These are phyloP conservation scores for Cyclocybe cylindracea DNA, from an alignment of 768 basidiomycete genomes.

Conservation along the genomic window DNA sequence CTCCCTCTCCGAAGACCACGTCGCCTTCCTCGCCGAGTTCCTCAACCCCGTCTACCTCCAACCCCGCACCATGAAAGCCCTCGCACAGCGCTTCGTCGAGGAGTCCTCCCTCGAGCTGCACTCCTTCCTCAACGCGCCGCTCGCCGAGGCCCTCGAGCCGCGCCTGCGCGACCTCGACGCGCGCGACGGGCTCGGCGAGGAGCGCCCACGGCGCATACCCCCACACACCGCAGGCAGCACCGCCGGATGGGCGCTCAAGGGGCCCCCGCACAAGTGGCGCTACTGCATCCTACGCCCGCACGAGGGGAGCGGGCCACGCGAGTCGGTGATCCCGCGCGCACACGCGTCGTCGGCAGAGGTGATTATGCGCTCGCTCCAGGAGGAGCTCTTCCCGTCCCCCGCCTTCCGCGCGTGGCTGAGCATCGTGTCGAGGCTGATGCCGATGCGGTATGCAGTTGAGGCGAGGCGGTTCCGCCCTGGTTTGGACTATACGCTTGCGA, in stretches of 20 bases:
- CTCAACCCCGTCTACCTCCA: slow-evolving; percentile 92
- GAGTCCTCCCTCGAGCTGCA: slow-evolving; percentile 90
- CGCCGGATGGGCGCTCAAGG: slow-evolving; percentile 68
- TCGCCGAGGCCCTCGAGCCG: slow-evolving; percentile 67
- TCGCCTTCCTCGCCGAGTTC: slow-evolving; percentile 78
- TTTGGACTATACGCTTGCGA: slow-evolving; percentile 93
- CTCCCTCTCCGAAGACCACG: slow-evolving; percentile 57
- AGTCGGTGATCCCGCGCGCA: slow-evolving; percentile 52
- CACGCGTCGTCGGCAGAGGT: slow-evolving; percentile 54
- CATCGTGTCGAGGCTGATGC: slow-evolving; percentile 69
- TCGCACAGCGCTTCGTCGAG: slow-evolving; percentile 78
- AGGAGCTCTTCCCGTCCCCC: slow-evolving; percentile 72
- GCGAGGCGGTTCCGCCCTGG: slow-evolving; percentile 90
- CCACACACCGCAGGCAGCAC: slow-evolving; percentile 65
- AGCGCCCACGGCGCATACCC: slow-evolving; percentile 58
- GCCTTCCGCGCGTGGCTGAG: slow-evolving; percentile 94
- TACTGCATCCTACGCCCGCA: slow-evolving; percentile 69
- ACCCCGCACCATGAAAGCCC: slow-evolving; percentile 73
- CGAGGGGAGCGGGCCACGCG: slow-evolving; percentile 35
- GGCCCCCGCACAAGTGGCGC: slow-evolving; percentile 94
- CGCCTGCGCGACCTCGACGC: slow-evolving; percentile 66
- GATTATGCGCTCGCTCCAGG: slow-evolving; percentile 68
- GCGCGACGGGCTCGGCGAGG: slow-evolving; percentile 59
- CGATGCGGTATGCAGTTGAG: slow-evolving; percentile 71
- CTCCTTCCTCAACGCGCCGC: slow-evolving; percentile 72